Percentiles rank a stretch among this genome's conserved stretches.
phyloP scores from a whole-genome alignment of 2,329 filamentous ascomycete species.

The Paramyrothecium sp. region DNA sequence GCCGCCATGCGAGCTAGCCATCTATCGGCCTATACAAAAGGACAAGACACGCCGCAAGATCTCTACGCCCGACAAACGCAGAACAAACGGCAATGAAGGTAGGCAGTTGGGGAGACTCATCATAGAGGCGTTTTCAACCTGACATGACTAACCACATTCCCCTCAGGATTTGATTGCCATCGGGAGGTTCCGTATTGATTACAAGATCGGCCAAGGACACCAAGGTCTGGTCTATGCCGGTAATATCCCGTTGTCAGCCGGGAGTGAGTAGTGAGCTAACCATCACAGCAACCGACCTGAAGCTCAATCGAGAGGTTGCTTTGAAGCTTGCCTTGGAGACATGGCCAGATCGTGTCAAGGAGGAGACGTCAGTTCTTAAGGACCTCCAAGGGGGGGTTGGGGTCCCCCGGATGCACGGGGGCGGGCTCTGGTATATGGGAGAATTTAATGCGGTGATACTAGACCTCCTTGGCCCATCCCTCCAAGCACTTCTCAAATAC shows the following conservation, averaged over 20 bases:
- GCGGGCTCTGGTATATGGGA: conserved; percentile 13
- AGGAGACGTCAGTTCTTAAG: conserved; percentile 13
- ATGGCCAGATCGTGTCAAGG: conserved; percentile 7
- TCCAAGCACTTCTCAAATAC: conserved; percentile 59
- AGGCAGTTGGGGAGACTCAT: no score
- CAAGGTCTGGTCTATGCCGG: conserved; percentile 17
- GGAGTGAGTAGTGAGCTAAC: conserved; percentile 4
- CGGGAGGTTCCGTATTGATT: conserved; percentile 14
- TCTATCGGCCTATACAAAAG: no score
- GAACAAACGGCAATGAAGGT: no score
- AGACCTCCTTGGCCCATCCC: conserved; percentile 52
- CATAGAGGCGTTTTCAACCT: not conserved
- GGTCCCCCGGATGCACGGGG: conserved; percentile 18
- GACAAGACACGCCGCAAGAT: no score
- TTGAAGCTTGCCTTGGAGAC: conserved; percentile 21
- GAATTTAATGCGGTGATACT: conserved; percentile 19
- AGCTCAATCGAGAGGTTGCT: conserved; percentile 28
- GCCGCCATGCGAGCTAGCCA: no score
- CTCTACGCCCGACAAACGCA: no score
- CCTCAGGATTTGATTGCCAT: conserved; percentile 14
- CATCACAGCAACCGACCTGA: conserved; percentile 14
- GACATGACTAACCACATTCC: no score
- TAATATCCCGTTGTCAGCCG: not conserved
- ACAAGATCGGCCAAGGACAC: conserved; percentile 16
- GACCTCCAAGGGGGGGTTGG: conserved; percentile 12